These are phyloP conservation scores for Ehretia macrophylla DNA, from an alignment of 257 asterid genomes.

Conservation along the genomic window DNA sequence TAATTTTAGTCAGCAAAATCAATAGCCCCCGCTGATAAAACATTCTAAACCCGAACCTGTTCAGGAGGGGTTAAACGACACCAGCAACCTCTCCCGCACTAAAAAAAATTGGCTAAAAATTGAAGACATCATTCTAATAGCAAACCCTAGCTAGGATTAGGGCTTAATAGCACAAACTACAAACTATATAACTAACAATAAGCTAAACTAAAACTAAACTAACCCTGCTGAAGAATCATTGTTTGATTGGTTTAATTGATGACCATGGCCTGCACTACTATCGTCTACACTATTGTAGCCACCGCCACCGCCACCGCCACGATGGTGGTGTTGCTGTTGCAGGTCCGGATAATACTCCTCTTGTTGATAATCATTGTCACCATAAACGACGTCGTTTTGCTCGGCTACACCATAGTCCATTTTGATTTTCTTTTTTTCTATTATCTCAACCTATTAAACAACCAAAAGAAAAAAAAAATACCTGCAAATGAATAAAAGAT, in stretches of 20 bases:
- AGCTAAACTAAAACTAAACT: conserved; percentile 77
- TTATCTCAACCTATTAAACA: conserved; percentile 30
- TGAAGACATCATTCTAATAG: conserved; percentile 1
- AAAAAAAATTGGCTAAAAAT: too few species aligned
- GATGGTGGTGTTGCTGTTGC: neutral
- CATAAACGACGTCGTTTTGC: conserved; percentile 60
- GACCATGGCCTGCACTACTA: conserved; percentile 58
- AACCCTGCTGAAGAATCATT: conserved; percentile 97
- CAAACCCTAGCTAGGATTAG: conserved; percentile 33
- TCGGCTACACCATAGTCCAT: conserved; percentile 88
- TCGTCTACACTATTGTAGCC: conserved; percentile 62
- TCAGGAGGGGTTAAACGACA: too few species aligned
- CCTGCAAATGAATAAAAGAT: neutral
- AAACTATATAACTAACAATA: conserved; percentile 30
- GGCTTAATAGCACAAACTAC: conserved; percentile 35
- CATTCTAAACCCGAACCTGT: too few species aligned
- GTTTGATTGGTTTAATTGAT: conserved; percentile 52
- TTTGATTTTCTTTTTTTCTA: conserved; percentile 27
- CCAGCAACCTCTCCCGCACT: too few species aligned
- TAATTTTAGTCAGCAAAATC: neutral
- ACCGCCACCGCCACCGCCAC: neutral
- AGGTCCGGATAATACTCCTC: conserved; percentile 45
- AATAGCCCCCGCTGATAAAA: conserved; percentile 25
- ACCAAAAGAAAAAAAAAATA: conserved; percentile 42
- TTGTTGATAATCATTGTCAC: conserved; percentile 50